A percentile compares a stretch with the other conserved stretches of the same genome.
phyloP scores from a whole-genome alignment of 352 stramenopile genomes.

The Lagenidium giganteum region DNA sequence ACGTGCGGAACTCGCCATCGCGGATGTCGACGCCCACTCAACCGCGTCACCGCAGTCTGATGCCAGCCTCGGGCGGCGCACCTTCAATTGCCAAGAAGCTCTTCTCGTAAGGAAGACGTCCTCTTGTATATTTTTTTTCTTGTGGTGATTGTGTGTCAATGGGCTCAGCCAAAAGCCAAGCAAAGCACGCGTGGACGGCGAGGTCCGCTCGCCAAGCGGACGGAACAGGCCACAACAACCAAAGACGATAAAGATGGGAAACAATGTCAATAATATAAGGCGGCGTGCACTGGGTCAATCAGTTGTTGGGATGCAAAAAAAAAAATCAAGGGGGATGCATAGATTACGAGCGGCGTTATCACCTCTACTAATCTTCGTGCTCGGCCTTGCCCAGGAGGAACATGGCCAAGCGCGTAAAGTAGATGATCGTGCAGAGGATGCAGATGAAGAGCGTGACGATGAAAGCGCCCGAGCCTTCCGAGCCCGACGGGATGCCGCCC shows the following conservation, averaged over 20 bases:
- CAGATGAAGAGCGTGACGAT: slow-evolving; percentile 82
- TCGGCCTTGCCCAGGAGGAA: slow-evolving; percentile 41
- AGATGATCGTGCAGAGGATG: slow-evolving; percentile 64
- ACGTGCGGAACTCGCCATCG: slow-evolving; percentile 13
- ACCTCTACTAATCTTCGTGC: slow-evolving; percentile 19
- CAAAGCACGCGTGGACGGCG: no score
- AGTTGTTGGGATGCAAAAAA: background rate
- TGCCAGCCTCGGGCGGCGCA: slow-evolving; percentile 11
- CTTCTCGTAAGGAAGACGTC: slow-evolving; percentile 22
- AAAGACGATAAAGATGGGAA: no score
- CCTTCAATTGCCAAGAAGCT: slow-evolving; percentile 29
- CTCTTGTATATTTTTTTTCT: no score
- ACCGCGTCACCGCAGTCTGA: slow-evolving; percentile 6
- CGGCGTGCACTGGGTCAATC: background rate
- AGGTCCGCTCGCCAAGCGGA: no score
- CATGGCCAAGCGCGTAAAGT: slow-evolving; percentile 38
- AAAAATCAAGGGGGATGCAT: background rate
- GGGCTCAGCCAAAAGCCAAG: no score
- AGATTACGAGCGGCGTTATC: background rate
- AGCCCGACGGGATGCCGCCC: slow-evolving; percentile 70
- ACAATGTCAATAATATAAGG: slow-evolving; percentile 2
- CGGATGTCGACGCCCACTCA: slow-evolving; percentile 6
- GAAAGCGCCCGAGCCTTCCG: slow-evolving; percentile 70
- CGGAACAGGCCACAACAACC: no score
- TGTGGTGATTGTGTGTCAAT: no score